Evolutionary conservation across 2,329 filamentous ascomycete genomes (phyloP), one percentile per base, ranked within the genome.

Genomic region (Sporothrix curviconia): DNA sequence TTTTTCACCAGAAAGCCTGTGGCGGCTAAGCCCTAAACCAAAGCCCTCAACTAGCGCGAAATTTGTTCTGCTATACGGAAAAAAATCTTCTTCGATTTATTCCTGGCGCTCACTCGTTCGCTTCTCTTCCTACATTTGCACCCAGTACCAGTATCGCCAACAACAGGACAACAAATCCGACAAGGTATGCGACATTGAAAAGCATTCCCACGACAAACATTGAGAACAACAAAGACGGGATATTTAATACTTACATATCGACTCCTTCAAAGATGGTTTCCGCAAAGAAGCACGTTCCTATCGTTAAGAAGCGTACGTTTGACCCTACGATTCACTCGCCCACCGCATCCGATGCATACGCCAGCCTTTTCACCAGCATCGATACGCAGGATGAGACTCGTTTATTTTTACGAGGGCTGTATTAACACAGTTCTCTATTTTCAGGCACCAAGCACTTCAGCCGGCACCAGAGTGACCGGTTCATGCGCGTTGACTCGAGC

Each of bases 241-340:
- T 66, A 62, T 39, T 14, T 15, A n/a, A 24, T 50, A 56, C 51
- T 58, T 24, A 37, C 30, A n/a, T 15, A 24, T 42, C 22, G 15
- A 49, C n/a, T 15, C 2, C 15, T 36, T 67, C 64, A 14, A 73
- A 92, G 92, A 97, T 97, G 94, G 91, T 92, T 84, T 85, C 92
- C 87, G 89, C 92, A 80, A 95, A 95, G 89, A 95, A 95, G 85
- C 94, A 97, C 81, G 86, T 97, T 76, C 87, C 92, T 74, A 99
- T 99, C 85, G 90, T 99, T 75, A 99, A 99, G 90, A 99, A 99
- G 91, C 91, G 91, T 95, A 92, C 75, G 90, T 91, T 67, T 60
- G 28, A 34, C 39, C 39, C 51, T 43, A 22, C 58, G 25, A 50
- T 50, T 51, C 47, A 43, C 14, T 14, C 19, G 12, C n/a, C 6